Conservation (phyloP, 1,139 yeast species). For the Saccharomyces hybrid region DNA sequence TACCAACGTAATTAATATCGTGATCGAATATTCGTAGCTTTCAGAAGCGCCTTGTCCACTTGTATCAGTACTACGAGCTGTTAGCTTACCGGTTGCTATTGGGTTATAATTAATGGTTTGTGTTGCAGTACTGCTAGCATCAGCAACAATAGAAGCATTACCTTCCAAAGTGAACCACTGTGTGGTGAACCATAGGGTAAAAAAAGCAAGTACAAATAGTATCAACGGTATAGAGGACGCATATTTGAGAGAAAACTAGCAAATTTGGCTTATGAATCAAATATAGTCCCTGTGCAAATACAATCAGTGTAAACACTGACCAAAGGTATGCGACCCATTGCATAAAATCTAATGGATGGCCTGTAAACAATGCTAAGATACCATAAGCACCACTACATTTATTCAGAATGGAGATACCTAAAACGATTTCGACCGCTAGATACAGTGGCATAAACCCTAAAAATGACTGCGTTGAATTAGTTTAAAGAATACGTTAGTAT, state of each 20-base stretch:
- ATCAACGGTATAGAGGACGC: conserved; percentile 59
- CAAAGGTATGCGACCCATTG: conserved; percentile 77
- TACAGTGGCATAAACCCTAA: conserved; percentile 55
- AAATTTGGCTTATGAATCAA: conserved; percentile 43
- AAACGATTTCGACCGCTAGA: conserved; percentile 76
- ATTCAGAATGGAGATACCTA: conserved; percentile 75
- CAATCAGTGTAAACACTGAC: conserved; percentile 57
- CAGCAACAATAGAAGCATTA: neutral
- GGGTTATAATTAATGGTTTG: conserved; percentile 8
- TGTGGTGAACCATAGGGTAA: conserved; percentile 64
- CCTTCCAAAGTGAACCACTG: conserved; percentile 59
- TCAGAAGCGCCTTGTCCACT: conserved; percentile 58
- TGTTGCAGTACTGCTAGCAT: conserved; percentile 9
- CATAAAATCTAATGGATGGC: conserved; percentile 74
- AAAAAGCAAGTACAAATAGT: conserved; percentile 60
- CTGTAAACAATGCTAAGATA: conserved; percentile 74
- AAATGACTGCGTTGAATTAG: conserved; percentile 18
- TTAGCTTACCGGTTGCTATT: conserved; percentile 9
- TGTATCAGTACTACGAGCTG: conserved; percentile 13
- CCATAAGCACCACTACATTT: conserved; percentile 90
- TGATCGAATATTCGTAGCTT: conserved; percentile 62
- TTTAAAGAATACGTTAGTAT: conserved; percentile 3
- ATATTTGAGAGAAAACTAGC: conserved; percentile 50
- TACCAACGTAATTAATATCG: conserved; percentile 48
- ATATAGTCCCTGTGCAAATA: conserved; percentile 55